These are phyloP conservation scores for Chimonanthus praecox DNA, from an alignment of 164 flowering plant species.

Conservation along the genomic window DNA sequence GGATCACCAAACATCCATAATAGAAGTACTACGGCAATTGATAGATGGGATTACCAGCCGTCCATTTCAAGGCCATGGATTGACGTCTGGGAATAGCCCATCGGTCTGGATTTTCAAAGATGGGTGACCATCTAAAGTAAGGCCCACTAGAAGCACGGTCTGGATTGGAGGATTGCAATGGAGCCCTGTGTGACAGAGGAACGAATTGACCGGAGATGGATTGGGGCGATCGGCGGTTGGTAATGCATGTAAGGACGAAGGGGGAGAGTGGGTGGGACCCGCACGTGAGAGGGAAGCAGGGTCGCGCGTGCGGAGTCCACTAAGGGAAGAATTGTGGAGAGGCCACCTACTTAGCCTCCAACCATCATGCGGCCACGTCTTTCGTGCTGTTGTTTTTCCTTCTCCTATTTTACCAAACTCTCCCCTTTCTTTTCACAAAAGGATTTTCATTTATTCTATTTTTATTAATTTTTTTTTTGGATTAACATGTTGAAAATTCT, in stretches of 20 bases:
- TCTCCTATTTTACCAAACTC: not conserved
- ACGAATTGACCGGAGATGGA: not conserved
- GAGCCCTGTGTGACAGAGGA: too few relatives aligned
- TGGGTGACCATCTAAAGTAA: too few relatives aligned
- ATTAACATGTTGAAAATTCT: too few relatives aligned
- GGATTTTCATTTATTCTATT: not conserved
- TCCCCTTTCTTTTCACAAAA: not conserved
- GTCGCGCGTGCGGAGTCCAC: slow-evolving; percentile 39
- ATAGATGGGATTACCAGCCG: not conserved
- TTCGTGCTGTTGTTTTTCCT: slow-evolving; percentile 1
- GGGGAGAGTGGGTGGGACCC: not conserved
- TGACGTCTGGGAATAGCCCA: not conserved
- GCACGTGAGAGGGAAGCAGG: slow-evolving; percentile 9
- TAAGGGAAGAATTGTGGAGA: slow-evolving; percentile 35
- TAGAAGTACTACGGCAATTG: too few relatives aligned
- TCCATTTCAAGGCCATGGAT: not conserved
- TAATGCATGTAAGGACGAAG: not conserved
- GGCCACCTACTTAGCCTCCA: slow-evolving; percentile 21
- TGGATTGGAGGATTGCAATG: not conserved
- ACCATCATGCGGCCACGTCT: slow-evolving; percentile 3
- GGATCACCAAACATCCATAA: too few relatives aligned
- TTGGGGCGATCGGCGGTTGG: not conserved
- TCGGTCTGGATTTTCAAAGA: too few relatives aligned
- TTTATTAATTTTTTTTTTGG: too few relatives aligned
- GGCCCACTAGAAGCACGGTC: not conserved